These are phyloP conservation scores for Tulasnella sp. DNA, from an alignment of 768 basidiomycete genomes.

Conservation along the genomic window DNA sequence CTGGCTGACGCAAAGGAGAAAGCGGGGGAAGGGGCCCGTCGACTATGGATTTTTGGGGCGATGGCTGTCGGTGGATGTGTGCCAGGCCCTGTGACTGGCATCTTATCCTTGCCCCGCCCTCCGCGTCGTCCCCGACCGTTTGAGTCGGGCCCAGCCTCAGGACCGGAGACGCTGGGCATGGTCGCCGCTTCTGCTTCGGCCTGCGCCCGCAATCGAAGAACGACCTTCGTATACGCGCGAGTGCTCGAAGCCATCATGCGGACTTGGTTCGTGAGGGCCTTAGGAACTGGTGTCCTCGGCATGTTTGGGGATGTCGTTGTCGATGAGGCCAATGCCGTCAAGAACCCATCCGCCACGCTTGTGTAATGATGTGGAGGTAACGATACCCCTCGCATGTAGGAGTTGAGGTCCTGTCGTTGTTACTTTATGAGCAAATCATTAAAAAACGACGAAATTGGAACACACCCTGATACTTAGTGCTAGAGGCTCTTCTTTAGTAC, in stretches of 20 bases:
- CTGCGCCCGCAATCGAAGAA: constrained; percentile 65
- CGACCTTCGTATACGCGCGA: constrained; percentile 68
- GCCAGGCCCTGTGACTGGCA: constrained; percentile 10
- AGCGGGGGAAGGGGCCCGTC: constrained; percentile 58
- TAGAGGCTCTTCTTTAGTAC: constrained; percentile 40
- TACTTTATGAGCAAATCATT: constrained; percentile 16
- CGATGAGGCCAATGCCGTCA: constrained; percentile 32
- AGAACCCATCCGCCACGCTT: constrained; percentile 43
- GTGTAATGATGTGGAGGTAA: constrained; percentile 65
- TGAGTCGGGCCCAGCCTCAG: background rate
- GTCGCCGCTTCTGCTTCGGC: constrained; percentile 46
- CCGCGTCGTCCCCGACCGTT: background rate
- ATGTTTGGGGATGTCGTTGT: background rate
- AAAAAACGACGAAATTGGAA: constrained; percentile 8
- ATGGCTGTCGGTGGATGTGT: constrained; percentile 7
- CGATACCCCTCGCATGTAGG: constrained; percentile 70
- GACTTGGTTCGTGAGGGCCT: constrained; percentile 3
- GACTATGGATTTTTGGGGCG: constrained; percentile 29
- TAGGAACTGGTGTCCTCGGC: background rate
- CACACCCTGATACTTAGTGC: constrained; percentile 50
- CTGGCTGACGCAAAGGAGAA: constrained; percentile 27
- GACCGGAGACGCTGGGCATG: background rate
- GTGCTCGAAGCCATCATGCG: constrained; percentile 38
- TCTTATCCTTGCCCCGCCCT: constrained; percentile 6
- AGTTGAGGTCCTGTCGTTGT: constrained; percentile 52